A percentile compares a stretch with the other conserved stretches of the same genome.
Conservation (phyloP, 2,329 filamentous ascomycete species). For the Aureobasidium namibiae region DNA sequence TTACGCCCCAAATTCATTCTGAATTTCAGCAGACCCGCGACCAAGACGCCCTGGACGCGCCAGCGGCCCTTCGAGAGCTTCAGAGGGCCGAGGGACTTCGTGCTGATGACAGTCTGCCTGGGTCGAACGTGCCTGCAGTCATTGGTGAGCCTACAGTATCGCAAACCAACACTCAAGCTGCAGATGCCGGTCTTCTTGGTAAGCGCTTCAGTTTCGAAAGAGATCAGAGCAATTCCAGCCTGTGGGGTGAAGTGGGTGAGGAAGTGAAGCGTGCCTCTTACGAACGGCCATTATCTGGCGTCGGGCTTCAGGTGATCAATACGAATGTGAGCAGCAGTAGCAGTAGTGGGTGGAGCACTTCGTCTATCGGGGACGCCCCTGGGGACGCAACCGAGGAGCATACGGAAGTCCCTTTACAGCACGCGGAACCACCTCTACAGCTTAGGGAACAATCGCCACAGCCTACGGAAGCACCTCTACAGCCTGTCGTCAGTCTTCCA, state of each 20-base stretch:
- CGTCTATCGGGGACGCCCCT: background rate
- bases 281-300: conserved; percentile 22
- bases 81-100: conserved; percentile 6
- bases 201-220: conserved; percentile 33
- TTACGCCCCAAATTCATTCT: conserved; percentile 42
- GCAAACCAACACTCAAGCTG: background rate
- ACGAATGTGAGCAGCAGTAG: conserved; percentile 26
- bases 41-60: conserved; percentile 23
- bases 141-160: background rate
- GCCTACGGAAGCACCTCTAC: background rate
- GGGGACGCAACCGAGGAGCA: background rate
- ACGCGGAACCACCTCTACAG: no score
- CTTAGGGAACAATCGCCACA: no score
- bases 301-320: conserved; percentile 37
- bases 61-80: conserved; percentile 16
- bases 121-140: background rate
- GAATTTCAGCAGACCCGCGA: conserved; percentile 15
- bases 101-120: background rate
- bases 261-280: conserved; percentile 18
- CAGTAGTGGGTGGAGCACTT: background rate
- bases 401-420: no score
- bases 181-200: conserved; percentile 18
- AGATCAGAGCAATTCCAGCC: conserved; percentile 10
- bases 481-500: background rate
- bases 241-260: conserved; percentile 4